These are phyloP conservation scores for Scutellaria minor DNA, from an alignment of 257 asterid species.

Conservation along the genomic window DNA sequence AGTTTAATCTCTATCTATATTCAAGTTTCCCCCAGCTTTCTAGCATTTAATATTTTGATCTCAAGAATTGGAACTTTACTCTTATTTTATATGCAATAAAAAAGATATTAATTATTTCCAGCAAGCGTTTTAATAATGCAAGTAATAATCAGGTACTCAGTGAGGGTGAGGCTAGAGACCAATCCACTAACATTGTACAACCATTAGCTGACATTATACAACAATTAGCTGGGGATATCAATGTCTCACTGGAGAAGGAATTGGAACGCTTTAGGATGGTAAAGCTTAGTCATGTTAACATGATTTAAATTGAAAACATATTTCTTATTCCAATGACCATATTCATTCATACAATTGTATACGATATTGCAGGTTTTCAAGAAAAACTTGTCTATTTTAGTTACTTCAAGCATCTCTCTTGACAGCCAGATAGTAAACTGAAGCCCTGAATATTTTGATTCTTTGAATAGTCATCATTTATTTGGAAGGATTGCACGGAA, in stretches of 20 bases:
- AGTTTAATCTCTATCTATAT: slow-evolving; percentile 24
- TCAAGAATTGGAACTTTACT: slow-evolving; percentile 4
- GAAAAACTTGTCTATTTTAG: slow-evolving; percentile 50
- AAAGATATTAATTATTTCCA: slow-evolving; percentile 1
- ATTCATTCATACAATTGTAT: neutral
- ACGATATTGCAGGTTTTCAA: slow-evolving; percentile 54
- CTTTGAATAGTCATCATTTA: neutral
- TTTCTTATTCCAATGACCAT: slow-evolving; percentile 8
- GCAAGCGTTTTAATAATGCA: slow-evolving; percentile 30
- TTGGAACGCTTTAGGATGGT: slow-evolving; percentile 69
- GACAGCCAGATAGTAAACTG: slow-evolving; percentile 30
- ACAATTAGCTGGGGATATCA: slow-evolving; percentile 40
- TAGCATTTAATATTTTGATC: slow-evolving; percentile 19
- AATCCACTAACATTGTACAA: slow-evolving; percentile 22
- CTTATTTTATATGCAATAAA: slow-evolving; percentile 15
- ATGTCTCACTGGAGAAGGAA: slow-evolving; percentile 53
- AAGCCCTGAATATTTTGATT: slow-evolving; percentile 4
- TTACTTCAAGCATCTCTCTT: slow-evolving; percentile 42
- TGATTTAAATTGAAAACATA: slow-evolving; percentile 16
- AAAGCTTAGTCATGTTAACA: slow-evolving; percentile 26
- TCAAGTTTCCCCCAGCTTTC: slow-evolving; percentile 6
- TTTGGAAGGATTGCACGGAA: neutral
- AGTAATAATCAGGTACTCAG: slow-evolving; percentile 52
- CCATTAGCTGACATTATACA: slow-evolving; percentile 38
- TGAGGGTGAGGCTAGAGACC: slow-evolving; percentile 47